Evolutionary conservation across 352 stramenopile genomes (phyloP).

Genomic region (Phytophthora cryptogea): DNA sequence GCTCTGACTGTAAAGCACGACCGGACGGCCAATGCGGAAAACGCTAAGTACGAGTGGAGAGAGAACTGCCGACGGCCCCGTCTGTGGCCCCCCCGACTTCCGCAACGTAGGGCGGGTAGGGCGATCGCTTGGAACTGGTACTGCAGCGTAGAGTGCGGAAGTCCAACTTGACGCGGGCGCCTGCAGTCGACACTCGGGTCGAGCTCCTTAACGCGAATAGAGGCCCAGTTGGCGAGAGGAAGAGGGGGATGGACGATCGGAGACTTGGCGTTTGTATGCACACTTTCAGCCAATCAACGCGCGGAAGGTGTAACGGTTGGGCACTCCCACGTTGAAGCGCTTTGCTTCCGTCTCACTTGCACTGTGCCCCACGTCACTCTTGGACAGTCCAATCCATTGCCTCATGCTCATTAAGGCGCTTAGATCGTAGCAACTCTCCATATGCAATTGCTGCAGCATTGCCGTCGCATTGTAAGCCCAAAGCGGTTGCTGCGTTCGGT

Average conservation of each 20-base stretch:
- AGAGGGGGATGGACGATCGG: neutral
- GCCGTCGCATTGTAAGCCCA: neutral
- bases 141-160: neutral
- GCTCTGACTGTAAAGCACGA: neutral
- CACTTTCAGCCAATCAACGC: neutral
- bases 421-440: neutral
- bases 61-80: neutral
- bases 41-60: constrained; percentile 1
- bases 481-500: neutral
- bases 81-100: neutral
- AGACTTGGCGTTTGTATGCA: neutral
- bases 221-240: neutral
- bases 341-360: constrained; percentile 4
- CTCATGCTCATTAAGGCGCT: neutral
- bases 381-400: neutral
- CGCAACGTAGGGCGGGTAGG: neutral
- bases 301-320: neutral
- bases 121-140: neutral
- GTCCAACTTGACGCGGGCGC: neutral
- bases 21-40: neutral
- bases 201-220: neutral
- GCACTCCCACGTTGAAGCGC: constrained; percentile 1
- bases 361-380: neutral
- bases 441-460: neutral
- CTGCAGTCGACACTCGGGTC: neutral